Base-by-base conservation (phyloP, 2,329 filamentous ascomycete species). In the Aspergillus tamarii region DNA sequence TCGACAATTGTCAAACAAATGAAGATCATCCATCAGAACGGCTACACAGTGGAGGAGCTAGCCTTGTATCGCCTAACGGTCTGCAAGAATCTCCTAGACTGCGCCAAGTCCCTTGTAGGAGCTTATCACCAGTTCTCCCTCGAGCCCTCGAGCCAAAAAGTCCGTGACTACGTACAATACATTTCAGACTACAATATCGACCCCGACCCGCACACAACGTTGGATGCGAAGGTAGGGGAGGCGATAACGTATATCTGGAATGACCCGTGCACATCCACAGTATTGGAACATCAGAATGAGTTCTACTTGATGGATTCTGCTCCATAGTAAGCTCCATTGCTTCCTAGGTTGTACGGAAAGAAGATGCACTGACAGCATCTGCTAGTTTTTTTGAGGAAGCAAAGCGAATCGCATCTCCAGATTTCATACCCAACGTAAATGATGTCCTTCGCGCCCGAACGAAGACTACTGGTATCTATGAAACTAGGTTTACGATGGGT, bases 1-100 rank as follows among this genome's bases (percentile, higher is more conserved):
- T 98, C 95, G 63, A 99, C 95, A 11, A 98, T 99, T 73, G 95
- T 99, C 71, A 99, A 99, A 81, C 95, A 99, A 85, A 99, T 99
- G 95, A 99, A 98, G 82, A 99, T 99, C 73, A 98, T 99, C 75
- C 95, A 99, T 76, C 91, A 98, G 74, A 97, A 97, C 81, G 95
- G 95, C 65, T 99, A 99, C 81, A 94, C 92, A 12, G 89, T 93
- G 70, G 94, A 98, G 73, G 95, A 99, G 80, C 85, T 98, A 57
- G 91, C 91, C 73, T 90, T 97, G 77, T 98, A 98, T 83, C 91
- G 95, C 64, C 88, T 96, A 66, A 98, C 95, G 39, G 93, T 99
- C 65, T 99, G 96, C 84, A 99, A 99, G 82, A 99, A 99, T 78
- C 85, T 99, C 64, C 87, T 98, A 71, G 95, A 99, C 81, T 99